Evolutionary conservation across 2,329 filamentous ascomycete genomes (phyloP).

Genomic region (Amylocarpus encephaloides): DNA sequence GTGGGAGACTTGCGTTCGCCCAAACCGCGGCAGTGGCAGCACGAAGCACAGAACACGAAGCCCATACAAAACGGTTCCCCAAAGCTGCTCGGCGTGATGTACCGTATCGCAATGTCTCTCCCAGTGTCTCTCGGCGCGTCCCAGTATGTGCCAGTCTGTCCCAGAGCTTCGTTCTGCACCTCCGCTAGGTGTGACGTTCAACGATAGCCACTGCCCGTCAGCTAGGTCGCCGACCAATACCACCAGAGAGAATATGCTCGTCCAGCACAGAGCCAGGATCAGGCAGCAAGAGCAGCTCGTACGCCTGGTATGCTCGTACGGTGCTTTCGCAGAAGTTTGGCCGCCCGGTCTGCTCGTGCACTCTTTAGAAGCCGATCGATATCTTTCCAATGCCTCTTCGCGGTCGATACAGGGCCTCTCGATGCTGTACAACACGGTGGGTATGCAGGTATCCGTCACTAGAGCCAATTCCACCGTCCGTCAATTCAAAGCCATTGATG

Average conservation of each 20-base stretch:
- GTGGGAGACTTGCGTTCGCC: slow-evolving; percentile 5
- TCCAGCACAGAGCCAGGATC: slow-evolving; percentile 16
- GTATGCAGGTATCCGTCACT: slow-evolving; percentile 27
- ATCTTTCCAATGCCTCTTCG: slow-evolving; percentile 7
- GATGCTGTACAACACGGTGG: slow-evolving; percentile 22
- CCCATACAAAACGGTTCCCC: slow-evolving; percentile 5
- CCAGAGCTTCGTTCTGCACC: slow-evolving; percentile 13
- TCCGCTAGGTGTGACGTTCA: slow-evolving; percentile 1
- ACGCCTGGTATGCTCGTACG: slow-evolving; percentile 1
- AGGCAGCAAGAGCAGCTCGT: slow-evolving; percentile 11
- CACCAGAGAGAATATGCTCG: slow-evolving; percentile 8
- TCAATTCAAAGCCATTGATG: slow-evolving; percentile 26
- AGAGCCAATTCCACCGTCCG: slow-evolving; percentile 16
- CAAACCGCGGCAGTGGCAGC: slow-evolving; percentile 1
- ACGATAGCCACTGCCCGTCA: not conserved
- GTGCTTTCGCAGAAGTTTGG: not conserved
- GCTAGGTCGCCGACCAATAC: slow-evolving; percentile 22
- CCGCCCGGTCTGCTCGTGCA: slow-evolving; percentile 7
- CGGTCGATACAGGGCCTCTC: slow-evolving; percentile 2
- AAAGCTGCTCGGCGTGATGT: slow-evolving; percentile 9
- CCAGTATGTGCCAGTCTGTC: slow-evolving; percentile 1
- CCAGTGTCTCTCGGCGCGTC: slow-evolving; percentile 5
- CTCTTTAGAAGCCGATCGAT: slow-evolving; percentile 13
- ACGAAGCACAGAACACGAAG: not conserved
- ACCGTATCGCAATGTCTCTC: slow-evolving; percentile 8